Evolutionary conservation across 179 eudicot species (phyloP), one percentile per base, ranked within the genome.

Genomic region (Camellia oleifera): DNA sequence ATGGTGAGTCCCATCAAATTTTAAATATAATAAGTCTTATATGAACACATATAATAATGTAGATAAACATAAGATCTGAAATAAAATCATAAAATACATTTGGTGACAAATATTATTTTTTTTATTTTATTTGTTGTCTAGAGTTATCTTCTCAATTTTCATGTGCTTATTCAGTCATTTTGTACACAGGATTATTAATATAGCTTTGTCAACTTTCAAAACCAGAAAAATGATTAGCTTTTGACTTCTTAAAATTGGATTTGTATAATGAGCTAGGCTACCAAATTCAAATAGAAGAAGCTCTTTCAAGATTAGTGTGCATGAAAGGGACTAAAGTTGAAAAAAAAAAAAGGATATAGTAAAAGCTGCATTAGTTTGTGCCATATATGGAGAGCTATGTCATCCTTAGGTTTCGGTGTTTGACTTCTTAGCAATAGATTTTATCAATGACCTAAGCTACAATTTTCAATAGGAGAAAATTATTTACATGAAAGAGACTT

Each of bases 241-340:
- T 69, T 69, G 80, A 78, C 80, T 78, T 46, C 0, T 13, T 18
- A 10, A 2, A 20, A 46, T 64, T 7, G 57, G 58, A 70, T 20
- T 69, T 70, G 64, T 44, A 50, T 56, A 10, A 23, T 60, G 76
- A 78, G 26, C 46, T 78, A 69, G 57, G 46, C 54, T 46, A 46
- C 20, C 40, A 48, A n/a, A 45, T 69, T 45, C 48, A n/a, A 48
- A 54, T 4, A 53, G 4, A 23, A 32, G 26, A 69, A 53, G 32
- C 11, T 67, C 8, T 50, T 9, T 70, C 26, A 17, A 7, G 54
- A 7, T 32, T 23, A 65, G 44, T 26, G 8, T 7, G 8, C 52
- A 40, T 50, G 50, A 77, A 67, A 17, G 53, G 46, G 52, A 54
- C 74, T 14, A 18, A 14, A 42, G 5, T 0, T n/a, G 20, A 26